Conservation (phyloP, 139 green algal genomes). For the Closterium sp. region DNA sequence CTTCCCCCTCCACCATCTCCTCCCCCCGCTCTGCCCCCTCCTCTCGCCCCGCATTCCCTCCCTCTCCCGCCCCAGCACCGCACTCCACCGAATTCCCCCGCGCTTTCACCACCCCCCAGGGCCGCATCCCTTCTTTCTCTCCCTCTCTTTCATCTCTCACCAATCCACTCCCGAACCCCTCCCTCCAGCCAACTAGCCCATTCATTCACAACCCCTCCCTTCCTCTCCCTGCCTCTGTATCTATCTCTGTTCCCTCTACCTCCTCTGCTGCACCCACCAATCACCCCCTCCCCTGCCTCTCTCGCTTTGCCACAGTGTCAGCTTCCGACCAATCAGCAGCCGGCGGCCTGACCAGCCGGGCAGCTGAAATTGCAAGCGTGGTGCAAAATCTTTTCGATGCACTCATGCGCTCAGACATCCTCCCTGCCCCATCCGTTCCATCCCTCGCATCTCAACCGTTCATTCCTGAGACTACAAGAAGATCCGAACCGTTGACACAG, state of each 20-base stretch:
- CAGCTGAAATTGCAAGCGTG: not conserved
- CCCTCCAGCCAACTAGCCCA: not conserved
- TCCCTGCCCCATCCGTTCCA: not conserved
- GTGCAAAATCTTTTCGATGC: not conserved
- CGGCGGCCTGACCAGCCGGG: not conserved
- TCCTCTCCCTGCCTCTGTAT: not conserved
- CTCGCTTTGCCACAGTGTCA: not conserved
- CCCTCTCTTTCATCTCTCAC: not conserved
- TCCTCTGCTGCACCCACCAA: not conserved
- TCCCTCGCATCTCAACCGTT: not conserved
- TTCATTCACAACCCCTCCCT: not conserved
- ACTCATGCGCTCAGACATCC: not conserved
- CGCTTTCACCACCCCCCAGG: not conserved
- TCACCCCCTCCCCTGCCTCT: not conserved
- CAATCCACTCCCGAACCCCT: not conserved
- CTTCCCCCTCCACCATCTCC: not conserved
- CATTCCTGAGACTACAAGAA: not conserved
- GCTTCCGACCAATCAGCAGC: not conserved
- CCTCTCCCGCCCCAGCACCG: not conserved
- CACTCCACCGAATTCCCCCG: not conserved
- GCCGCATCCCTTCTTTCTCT: not conserved
- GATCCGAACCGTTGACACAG: not conserved
- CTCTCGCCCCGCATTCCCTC: not conserved
- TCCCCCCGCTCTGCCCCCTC: not conserved
- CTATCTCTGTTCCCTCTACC: too few relatives aligned